These are phyloP conservation scores for Laguncularia racemosa DNA, from an alignment of 345 rosid genomes.

Conservation along the genomic window DNA sequence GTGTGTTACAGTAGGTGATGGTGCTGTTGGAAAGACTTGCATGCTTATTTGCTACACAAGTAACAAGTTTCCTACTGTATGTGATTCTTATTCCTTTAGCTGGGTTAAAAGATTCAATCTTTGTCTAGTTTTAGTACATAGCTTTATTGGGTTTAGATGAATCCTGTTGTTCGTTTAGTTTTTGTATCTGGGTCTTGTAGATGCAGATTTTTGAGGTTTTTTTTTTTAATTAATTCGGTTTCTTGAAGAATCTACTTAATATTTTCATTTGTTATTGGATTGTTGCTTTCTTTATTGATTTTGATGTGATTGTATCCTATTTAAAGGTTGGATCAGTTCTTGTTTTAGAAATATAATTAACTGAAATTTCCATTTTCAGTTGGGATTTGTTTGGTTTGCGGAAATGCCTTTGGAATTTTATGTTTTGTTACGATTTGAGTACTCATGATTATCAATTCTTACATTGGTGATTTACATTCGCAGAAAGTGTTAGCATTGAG, in stretches of 20 bases:
- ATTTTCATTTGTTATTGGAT: neutral
- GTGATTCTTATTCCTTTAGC: constrained; percentile 12
- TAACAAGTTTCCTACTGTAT: constrained; percentile 81
- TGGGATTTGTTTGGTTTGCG: too few relatives aligned
- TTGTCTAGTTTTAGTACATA: constrained; percentile 1
- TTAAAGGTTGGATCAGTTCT: too few relatives aligned
- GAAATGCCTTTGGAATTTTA: too few relatives aligned
- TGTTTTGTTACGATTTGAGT: too few relatives aligned
- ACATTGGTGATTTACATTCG: too few relatives aligned
- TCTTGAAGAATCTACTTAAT: constrained; percentile 3
- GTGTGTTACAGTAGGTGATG: constrained; percentile 85
- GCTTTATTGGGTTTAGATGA: neutral
- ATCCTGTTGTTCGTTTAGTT: constrained; percentile 11
- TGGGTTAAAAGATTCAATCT: constrained; percentile 12
- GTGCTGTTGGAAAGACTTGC: constrained; percentile 86
- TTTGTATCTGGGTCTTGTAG: constrained; percentile 40
- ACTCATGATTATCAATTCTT: too few relatives aligned
- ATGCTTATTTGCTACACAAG: constrained; percentile 84
- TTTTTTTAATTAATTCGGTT: too few relatives aligned
- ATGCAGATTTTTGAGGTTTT: constrained; percentile 16
- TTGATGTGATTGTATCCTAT: too few relatives aligned
- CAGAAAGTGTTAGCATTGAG: too few relatives aligned
- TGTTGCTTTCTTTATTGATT: neutral
- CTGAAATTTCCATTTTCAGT: too few relatives aligned
- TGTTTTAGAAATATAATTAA: too few relatives aligned